A percentile compares a stretch with the other conserved stretches of the same genome.
Conservation (phyloP, 148 eudicot species). For the Salicornia ramosissima region DNA sequence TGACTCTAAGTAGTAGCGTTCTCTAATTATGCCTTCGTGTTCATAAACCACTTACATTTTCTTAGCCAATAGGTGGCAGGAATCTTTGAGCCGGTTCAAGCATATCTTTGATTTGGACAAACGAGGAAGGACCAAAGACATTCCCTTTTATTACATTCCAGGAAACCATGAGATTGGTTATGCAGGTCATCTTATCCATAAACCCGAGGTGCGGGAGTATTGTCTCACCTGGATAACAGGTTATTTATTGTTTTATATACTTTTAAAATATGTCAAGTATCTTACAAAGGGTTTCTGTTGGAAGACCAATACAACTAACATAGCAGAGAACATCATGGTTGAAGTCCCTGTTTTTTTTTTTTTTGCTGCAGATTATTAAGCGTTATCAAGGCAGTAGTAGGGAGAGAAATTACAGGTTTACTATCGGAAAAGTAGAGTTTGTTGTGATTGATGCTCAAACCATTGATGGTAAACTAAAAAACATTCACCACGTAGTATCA, state of each 20-base stretch:
- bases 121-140: constrained; percentile 40
- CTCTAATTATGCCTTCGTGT: neutral
- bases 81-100: constrained; percentile 71
- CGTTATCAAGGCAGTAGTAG: too few relatives aligned
- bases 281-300: too few relatives aligned
- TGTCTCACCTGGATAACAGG: neutral
- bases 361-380: too few relatives aligned
- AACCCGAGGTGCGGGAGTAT: constrained; percentile 52
- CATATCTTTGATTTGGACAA: constrained; percentile 70
- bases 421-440: too few relatives aligned
- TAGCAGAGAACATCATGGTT: too few relatives aligned
- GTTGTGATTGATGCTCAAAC: constrained; percentile 83
- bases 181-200: constrained; percentile 43
- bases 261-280: too few relatives aligned
- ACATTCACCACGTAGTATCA: neutral
- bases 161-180: constrained; percentile 97
- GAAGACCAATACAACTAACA: too few relatives aligned
- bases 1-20: too few relatives aligned
- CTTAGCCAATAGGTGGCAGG: constrained; percentile 68
- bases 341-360: too few relatives aligned
- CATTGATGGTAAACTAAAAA: constrained; percentile 62
- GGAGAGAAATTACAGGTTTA: too few relatives aligned
- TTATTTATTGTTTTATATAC: too few relatives aligned
- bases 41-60: constrained; percentile 19
- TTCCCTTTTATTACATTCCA: constrained; percentile 51